Conservation (phyloP, 2,329 filamentous ascomycete species). For the Alternaria sp. region DNA sequence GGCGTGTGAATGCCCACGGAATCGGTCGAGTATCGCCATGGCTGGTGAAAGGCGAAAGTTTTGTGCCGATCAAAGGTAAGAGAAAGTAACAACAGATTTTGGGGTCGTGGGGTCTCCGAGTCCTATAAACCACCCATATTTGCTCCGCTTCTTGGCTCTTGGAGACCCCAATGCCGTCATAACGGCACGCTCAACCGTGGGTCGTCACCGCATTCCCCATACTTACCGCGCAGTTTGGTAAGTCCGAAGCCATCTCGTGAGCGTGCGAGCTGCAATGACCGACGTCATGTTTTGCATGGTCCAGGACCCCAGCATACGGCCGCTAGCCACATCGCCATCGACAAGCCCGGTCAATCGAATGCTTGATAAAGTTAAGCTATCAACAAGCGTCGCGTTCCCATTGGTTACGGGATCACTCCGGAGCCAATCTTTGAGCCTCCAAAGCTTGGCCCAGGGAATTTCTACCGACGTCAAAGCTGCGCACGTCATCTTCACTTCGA, state of each 20-base stretch:
- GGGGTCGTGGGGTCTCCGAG: slow-evolving; percentile 5
- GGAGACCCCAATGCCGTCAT: slow-evolving; percentile 16
- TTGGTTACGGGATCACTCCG: slow-evolving; percentile 12
- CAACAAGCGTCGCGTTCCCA: slow-evolving; percentile 2
- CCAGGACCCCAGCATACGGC: not conserved
- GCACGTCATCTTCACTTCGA: slow-evolving; percentile 9
- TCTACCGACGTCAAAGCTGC: slow-evolving; percentile 10
- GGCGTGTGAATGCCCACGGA: slow-evolving; percentile 22
- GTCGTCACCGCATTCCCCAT: not conserved
- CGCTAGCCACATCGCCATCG: slow-evolving; percentile 1
- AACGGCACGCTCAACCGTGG: slow-evolving; percentile 1
- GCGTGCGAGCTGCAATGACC: not conserved
- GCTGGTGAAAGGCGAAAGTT: not conserved
- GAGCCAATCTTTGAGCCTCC: slow-evolving; percentile 10
- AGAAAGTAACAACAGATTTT: not conserved
- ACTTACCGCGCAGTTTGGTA: not conserved
- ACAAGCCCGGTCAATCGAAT: slow-evolving; percentile 7
- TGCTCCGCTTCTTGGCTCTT: slow-evolving; percentile 4
- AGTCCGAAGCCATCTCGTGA: not conserved
- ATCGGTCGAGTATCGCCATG: slow-evolving; percentile 35
- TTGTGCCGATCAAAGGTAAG: not conserved
- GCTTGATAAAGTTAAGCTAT: slow-evolving; percentile 14
- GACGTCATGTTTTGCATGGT: slow-evolving; percentile 15
- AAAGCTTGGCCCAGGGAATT: slow-evolving; percentile 6
- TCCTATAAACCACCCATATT: slow-evolving; percentile 12